Percentiles rank a stretch among this genome's conserved stretches.
phyloP scores from a whole-genome alignment of 202 grass and related monocot genomes.

The Zoysia matrella region DNA sequence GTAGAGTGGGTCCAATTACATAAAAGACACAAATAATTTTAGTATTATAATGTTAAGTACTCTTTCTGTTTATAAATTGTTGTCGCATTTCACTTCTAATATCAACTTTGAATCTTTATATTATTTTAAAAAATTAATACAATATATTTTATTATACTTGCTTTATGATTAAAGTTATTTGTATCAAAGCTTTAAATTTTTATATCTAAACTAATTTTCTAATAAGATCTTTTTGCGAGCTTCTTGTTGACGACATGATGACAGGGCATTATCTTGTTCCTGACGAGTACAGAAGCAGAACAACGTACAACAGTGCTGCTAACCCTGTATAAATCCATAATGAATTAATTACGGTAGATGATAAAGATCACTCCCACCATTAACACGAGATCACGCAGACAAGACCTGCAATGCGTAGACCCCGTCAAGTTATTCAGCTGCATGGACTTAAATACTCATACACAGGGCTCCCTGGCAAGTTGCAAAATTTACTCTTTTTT shows the following conservation, averaged over 20 bases:
- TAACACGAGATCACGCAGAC: constrained; percentile 4
- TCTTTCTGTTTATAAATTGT: too few relatives aligned
- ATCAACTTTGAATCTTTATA: too few relatives aligned
- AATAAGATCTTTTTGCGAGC: too few relatives aligned
- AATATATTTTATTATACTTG: too few relatives aligned
- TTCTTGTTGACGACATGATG: neutral
- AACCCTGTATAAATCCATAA: neutral
- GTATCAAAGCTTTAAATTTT: too few relatives aligned
- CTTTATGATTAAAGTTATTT: too few relatives aligned
- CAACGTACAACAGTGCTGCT: neutral
- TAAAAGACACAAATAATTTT: too few relatives aligned
- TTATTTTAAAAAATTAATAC: too few relatives aligned
- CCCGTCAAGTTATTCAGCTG: neutral
- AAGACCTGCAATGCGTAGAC: neutral
- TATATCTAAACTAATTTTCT: too few relatives aligned
- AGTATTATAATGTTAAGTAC: too few relatives aligned
- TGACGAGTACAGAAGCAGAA: neutral
- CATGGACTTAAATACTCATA: constrained; percentile 19
- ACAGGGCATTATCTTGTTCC: neutral
- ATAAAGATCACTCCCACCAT: neutral
- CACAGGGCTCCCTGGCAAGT: neutral
- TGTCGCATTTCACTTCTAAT: too few relatives aligned
- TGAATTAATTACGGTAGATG: neutral
- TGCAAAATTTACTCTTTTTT: neutral
- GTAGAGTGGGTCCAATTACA: too few relatives aligned